Evolutionary conservation across 441 rosid species (phyloP).

Genomic region (Gossypium gossypioides): DNA sequence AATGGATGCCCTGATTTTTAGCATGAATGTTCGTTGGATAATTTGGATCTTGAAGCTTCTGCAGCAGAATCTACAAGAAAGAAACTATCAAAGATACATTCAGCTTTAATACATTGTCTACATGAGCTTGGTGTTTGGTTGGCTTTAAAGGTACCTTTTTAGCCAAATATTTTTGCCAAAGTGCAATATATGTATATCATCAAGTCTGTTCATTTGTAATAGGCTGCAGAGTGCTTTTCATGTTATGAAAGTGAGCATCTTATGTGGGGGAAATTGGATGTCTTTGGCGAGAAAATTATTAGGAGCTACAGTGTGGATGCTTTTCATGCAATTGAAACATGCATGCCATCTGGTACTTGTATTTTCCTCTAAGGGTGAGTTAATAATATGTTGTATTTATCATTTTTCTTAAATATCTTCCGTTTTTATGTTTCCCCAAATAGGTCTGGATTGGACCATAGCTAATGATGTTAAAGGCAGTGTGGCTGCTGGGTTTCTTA

Average conservation of each 20-base stretch:
- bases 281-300: slow-evolving; percentile 27
- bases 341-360: slow-evolving; percentile 45
- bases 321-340: slow-evolving; percentile 27
- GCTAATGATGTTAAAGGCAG: slow-evolving; percentile 23
- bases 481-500: slow-evolving; percentile 43
- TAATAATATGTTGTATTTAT: not conserved
- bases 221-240: slow-evolving; percentile 74
- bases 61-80: slow-evolving; percentile 27
- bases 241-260: slow-evolving; percentile 32
- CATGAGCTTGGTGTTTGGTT: slow-evolving; percentile 66
- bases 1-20: slow-evolving; percentile 23
- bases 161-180: not conserved
- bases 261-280: slow-evolving; percentile 34
- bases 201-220: slow-evolving; percentile 14
- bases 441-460: slow-evolving; percentile 38
- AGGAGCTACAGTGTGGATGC: slow-evolving; percentile 49
- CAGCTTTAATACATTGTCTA: slow-evolving; percentile 48
- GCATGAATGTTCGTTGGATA: slow-evolving; percentile 36
- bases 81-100: slow-evolving; percentile 36
- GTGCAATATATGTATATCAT: not conserved
- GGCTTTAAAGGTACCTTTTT: slow-evolving; percentile 60
- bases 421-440: slow-evolving; percentile 9
- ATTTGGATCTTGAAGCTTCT: slow-evolving; percentile 31
- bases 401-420: not conserved
- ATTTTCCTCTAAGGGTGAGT: not conserved